Conservation (phyloP, 2,329 filamentous ascomycete species). For the Phaeoacremonium minimum region DNA sequence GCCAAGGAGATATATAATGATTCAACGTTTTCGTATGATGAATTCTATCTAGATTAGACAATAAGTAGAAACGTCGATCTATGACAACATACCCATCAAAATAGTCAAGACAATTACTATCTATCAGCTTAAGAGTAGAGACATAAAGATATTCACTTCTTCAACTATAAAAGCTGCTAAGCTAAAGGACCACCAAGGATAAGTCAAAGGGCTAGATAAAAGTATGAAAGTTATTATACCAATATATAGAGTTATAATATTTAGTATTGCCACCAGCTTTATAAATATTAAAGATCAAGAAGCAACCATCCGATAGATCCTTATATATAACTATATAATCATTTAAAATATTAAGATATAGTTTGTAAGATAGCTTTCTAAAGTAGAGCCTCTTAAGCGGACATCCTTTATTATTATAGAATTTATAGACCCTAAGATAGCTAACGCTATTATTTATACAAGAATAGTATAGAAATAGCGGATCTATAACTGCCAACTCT, state of each 20-base stretch:
- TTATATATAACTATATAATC: slow-evolving; percentile 19
- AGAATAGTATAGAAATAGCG: slow-evolving; percentile 15
- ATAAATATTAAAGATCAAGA: slow-evolving; percentile 19
- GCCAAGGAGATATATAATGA: slow-evolving; percentile 12
- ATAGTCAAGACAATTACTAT: slow-evolving; percentile 14
- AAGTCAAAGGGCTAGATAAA: not conserved
- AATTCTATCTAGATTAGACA: slow-evolving; percentile 10
- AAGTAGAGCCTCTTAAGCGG: slow-evolving; percentile 12
- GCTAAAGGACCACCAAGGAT: slow-evolving; percentile 1
- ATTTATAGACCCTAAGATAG: slow-evolving; percentile 17
- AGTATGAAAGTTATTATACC: not conserved
- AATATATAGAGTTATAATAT: slow-evolving; percentile 16
- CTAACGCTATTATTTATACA: slow-evolving; percentile 18
- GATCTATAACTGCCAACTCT: slow-evolving; percentile 16
- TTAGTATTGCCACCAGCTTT: slow-evolving; percentile 16
- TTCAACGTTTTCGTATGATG: slow-evolving; percentile 9
- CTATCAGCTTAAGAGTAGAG: slow-evolving; percentile 16
- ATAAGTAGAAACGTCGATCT: slow-evolving; percentile 13
- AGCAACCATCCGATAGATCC: slow-evolving; percentile 17
- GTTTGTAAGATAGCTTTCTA: slow-evolving; percentile 18
- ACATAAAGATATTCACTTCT: slow-evolving; percentile 16
- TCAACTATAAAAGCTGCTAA: not conserved
- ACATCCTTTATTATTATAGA: slow-evolving; percentile 19
- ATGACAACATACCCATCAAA: slow-evolving; percentile 13
- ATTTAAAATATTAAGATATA: slow-evolving; percentile 16